A percentile compares a stretch with the other conserved stretches of the same genome.
Evolutionary conservation across 2,329 filamentous ascomycete species (phyloP).

Genomic region (Ascochyta clinopodiicola): DNA sequence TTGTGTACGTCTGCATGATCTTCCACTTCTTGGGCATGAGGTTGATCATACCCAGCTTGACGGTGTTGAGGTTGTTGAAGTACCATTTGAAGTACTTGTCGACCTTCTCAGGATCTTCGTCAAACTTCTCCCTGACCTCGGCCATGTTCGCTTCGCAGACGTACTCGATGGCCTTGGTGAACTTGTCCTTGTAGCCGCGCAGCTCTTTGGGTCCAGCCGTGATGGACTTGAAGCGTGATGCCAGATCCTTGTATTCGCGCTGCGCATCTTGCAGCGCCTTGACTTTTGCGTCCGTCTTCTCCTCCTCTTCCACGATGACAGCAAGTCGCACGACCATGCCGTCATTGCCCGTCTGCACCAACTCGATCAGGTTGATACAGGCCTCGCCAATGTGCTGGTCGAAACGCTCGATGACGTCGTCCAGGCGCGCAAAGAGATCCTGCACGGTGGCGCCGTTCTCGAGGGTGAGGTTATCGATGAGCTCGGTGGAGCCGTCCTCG

Average conservation of each 20-base stretch:
- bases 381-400: constrained; percentile 91
- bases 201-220: constrained; percentile 90
- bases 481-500: constrained; percentile 94
- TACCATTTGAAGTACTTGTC: constrained; percentile 94
- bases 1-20: constrained; percentile 86
- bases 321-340: constrained; percentile 90
- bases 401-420: constrained; percentile 91
- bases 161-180: constrained; percentile 78
- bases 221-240: constrained; percentile 91
- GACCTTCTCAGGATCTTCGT: constrained; percentile 80
- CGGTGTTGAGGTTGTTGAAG: constrained; percentile 96
- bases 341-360: constrained; percentile 86
- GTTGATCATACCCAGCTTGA: constrained; percentile 88
- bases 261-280: constrained; percentile 91
- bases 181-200: constrained; percentile 96
- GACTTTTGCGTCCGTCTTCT: constrained; percentile 93
- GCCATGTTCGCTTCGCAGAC: constrained; percentile 78
- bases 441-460: constrained; percentile 76
- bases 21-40: constrained; percentile 97
- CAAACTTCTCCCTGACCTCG: constrained; percentile 73
- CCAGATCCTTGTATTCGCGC: constrained; percentile 94
- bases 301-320: constrained; percentile 91
- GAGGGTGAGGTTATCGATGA: constrained; percentile 74
- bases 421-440: constrained; percentile 86
- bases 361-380: constrained; percentile 85